Evolutionary conservation across 148 eudicot species (phyloP), one percentile per base, ranked within the genome.

Genomic region (Nepenthes mirabilis): DNA sequence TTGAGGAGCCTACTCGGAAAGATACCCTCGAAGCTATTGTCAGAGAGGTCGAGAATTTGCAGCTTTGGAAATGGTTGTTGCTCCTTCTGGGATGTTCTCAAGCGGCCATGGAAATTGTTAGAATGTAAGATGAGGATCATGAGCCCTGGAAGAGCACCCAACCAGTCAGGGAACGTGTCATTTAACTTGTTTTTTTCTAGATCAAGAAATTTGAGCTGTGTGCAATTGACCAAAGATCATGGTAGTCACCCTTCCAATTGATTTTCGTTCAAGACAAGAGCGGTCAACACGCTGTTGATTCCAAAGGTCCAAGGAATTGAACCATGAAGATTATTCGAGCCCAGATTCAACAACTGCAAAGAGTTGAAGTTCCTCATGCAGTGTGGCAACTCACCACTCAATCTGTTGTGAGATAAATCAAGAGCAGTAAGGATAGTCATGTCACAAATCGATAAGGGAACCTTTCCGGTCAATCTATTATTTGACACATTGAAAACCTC

Each of bases 381-480:
- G 32, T 5, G 14, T 1, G 77, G 76, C 6, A 73, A 54, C 13
- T 54, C 59, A 12, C 77, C 77, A 2, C 1, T 34, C 5, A 73
- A 56, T 6, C 40, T 40, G 57, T 68, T 73, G 49, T 68, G 43
- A 2, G 77, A 68, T 11, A 73, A 49, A 56, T 73, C 77, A 33
- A 73, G 65, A 33, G 40, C 32, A 32, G n/a, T 11, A 23, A 52
- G 55, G 9, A 55, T 1, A 32, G 1, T 43, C 9, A 68, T 55
- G 52, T 78, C 70, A 66, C 82, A 70, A 36, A 78, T 13, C 0
- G 82, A 64, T 10, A 52, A 57, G 45, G 73, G 68, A 47, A 77
- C 59, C 8, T 55, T 34, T 4, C 77, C 81, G 14, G 14, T 40
- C 2, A 49, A 9, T 9, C 5, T 4, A n/a, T 49, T 49, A 2